Conservation (phyloP, 768 basidiomycete genomes). For the Auriscalpium orientale region DNA sequence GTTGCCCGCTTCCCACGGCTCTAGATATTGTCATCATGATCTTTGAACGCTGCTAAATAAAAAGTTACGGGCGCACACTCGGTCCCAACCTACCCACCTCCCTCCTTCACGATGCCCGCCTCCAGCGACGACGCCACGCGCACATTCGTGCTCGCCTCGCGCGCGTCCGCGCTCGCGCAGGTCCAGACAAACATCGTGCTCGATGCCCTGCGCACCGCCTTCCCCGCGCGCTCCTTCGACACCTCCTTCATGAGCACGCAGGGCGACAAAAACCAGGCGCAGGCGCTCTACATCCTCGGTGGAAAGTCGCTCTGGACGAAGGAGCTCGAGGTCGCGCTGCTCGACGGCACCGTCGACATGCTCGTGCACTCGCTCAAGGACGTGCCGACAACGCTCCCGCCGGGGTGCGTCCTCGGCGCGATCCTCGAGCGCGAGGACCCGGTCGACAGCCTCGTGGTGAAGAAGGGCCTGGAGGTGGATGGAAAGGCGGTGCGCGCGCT, state of each 20-base stretch:
- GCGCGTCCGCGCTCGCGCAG: conserved; percentile 82
- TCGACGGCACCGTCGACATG: conserved; percentile 72
- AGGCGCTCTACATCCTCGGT: conserved; percentile 78
- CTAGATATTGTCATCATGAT: no score
- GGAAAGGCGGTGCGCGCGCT: conserved; percentile 49
- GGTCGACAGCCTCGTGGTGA: conserved; percentile 83
- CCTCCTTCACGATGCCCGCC: neutral
- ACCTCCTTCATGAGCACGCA: conserved; percentile 62
- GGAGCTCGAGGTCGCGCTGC: conserved; percentile 84
- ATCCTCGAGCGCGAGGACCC: conserved; percentile 85
- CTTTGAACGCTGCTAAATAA: no score
- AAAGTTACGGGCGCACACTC: neutral
- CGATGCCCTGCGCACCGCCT: conserved; percentile 48
- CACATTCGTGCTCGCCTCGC: conserved; percentile 72
- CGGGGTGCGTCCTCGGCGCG: conserved; percentile 78
- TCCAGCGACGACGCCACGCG: conserved; percentile 22
- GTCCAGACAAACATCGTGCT: conserved; percentile 82
- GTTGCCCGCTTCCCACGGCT: neutral
- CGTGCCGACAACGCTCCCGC: conserved; percentile 80
- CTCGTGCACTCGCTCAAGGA: conserved; percentile 93
- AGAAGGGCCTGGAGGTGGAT: conserved; percentile 41
- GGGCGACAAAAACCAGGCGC: conserved; percentile 86
- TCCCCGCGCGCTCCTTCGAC: conserved; percentile 43
- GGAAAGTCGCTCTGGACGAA: conserved; percentile 96
- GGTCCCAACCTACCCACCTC: neutral